phyloP scores from a whole-genome alignment of 1,284 basidiomycete species.

The Marasmius sp. region DNA sequence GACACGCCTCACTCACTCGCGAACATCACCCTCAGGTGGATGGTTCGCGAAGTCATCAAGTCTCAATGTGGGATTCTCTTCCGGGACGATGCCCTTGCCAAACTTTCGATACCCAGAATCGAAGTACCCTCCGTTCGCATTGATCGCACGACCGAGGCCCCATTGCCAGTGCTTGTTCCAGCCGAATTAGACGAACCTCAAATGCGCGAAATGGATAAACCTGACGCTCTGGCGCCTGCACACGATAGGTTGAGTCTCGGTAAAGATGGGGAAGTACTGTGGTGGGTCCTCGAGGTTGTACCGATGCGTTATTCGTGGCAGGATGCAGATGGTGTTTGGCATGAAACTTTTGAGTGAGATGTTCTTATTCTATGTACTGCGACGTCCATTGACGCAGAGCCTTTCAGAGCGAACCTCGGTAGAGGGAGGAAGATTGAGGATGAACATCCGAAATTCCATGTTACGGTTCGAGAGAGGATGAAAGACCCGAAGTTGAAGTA shows the following conservation, averaged over 20 bases:
- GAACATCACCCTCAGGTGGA: constrained; percentile 69
- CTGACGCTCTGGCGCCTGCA: constrained; percentile 36
- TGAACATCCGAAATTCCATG: constrained; percentile 47
- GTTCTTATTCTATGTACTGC: background rate
- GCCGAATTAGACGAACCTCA: background rate
- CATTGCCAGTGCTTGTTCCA: background rate
- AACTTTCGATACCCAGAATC: background rate
- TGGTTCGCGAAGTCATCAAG: constrained; percentile 51
- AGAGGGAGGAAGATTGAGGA: constrained; percentile 45
- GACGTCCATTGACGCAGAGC: background rate
- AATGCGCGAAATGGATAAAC: constrained; percentile 20
- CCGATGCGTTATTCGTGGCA: constrained; percentile 43
- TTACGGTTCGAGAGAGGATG: constrained; percentile 53
- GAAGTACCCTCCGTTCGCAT: background rate
- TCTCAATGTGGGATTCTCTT: constrained; percentile 53
- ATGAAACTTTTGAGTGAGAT: constrained; percentile 14
- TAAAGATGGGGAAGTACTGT: constrained; percentile 24
- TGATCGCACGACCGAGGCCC: no score
- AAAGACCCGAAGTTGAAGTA: constrained; percentile 43
- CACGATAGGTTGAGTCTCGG: constrained; percentile 36
- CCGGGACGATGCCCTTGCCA: constrained; percentile 32
- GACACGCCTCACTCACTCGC: constrained; percentile 41
- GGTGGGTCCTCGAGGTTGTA: constrained; percentile 51
- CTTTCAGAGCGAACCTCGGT: constrained; percentile 36
- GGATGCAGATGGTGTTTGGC: constrained; percentile 40